phyloP scores from a whole-genome alignment of 2,329 filamentous ascomycete species.

The Trichoderma brevicompactum region DNA sequence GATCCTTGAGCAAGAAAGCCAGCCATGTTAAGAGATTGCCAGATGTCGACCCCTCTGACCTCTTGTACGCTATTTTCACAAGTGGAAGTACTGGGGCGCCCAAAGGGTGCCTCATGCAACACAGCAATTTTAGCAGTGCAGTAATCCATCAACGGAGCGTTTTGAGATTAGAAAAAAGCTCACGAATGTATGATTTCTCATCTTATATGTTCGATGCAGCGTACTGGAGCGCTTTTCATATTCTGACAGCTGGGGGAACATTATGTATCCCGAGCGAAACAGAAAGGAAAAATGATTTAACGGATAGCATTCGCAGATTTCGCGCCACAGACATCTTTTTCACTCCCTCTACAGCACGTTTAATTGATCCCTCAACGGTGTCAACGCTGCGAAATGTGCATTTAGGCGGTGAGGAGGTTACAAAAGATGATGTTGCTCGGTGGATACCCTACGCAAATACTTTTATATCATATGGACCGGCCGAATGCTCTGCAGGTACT shows the following conservation, averaged over 20 bases:
- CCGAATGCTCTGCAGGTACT: constrained; percentile 11
- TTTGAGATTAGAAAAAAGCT: background rate
- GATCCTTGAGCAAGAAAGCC: background rate
- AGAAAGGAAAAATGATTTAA: constrained; percentile 6
- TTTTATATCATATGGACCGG: constrained; percentile 20
- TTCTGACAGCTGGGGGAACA: constrained; percentile 21
- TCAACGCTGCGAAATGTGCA: background rate
- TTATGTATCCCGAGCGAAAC: constrained; percentile 11
- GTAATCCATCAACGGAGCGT: constrained; percentile 43
- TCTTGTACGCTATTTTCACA: constrained; percentile 9
- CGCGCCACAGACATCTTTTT: constrained; percentile 9
- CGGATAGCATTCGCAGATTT: background rate
- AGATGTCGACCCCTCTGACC: constrained; percentile 10
- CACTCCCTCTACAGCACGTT: constrained; percentile 17
- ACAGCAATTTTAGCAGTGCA: constrained; percentile 44
- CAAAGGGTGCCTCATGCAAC: constrained; percentile 40
- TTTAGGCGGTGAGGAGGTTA: constrained; percentile 16
- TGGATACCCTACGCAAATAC: constrained; percentile 35
- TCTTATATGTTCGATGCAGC: constrained; percentile 31
- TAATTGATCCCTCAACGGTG: background rate
- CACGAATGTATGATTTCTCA: constrained; percentile 29
- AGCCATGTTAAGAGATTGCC: background rate
- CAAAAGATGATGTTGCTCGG: background rate
- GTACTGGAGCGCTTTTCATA: constrained; percentile 24
- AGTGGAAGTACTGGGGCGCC: constrained; percentile 6